These are phyloP conservation scores for Fusarium virguliforme DNA, from an alignment of 2,329 filamentous ascomycete genomes.

Conservation along the genomic window DNA sequence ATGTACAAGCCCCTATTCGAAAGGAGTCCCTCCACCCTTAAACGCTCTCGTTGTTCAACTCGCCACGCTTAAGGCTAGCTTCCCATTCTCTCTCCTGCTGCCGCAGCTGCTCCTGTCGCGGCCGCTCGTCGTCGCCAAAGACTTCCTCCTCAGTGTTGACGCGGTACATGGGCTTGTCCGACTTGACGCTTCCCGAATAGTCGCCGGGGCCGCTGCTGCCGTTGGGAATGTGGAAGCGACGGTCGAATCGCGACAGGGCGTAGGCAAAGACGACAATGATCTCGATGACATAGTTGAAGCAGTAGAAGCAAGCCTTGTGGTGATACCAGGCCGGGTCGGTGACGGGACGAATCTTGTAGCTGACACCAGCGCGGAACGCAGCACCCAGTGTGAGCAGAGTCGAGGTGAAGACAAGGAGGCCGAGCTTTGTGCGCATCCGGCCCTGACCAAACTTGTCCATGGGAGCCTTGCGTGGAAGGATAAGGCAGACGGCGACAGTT, in stretches of 20 bases:
- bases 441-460: constrained; percentile 73
- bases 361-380: constrained; percentile 75
- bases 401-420: constrained; percentile 73
- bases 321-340: constrained; percentile 78
- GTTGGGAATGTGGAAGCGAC: constrained; percentile 82
- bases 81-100: constrained; percentile 46
- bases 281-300: constrained; percentile 84
- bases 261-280: constrained; percentile 79
- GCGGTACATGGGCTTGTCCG: constrained; percentile 35
- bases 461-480: constrained; percentile 62
- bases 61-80: constrained; percentile 32
- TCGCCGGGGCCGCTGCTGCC: constrained; percentile 74
- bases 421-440: constrained; percentile 76
- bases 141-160: constrained; percentile 47
- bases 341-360: constrained; percentile 67
- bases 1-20: constrained; percentile 4
- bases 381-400: constrained; percentile 78
- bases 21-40: constrained; percentile 20
- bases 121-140: constrained; percentile 49
- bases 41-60: constrained; percentile 42
- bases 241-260: constrained; percentile 78
- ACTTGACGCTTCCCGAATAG: constrained; percentile 55
- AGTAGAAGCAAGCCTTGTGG: constrained; percentile 81
- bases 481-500: constrained; percentile 67
- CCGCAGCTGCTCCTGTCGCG: constrained; percentile 33